Percentiles rank a stretch among this genome's conserved stretches.
Evolutionary conservation across 257 asterid genomes (phyloP).

Genomic region (Scutellaria barbata): DNA sequence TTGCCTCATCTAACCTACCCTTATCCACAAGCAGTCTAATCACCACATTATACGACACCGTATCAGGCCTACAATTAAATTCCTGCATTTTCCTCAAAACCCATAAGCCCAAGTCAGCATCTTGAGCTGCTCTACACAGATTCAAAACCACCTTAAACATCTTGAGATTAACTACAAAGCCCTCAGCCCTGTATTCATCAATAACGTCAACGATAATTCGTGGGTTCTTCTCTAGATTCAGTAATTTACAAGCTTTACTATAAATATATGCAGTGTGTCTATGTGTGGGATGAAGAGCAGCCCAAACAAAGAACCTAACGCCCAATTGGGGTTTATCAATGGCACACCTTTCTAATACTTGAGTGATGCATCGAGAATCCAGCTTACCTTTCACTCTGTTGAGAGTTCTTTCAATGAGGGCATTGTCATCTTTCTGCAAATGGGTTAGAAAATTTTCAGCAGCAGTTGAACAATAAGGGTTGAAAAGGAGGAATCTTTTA

Average conservation of each 20-base stretch:
- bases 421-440: conserved; percentile 45
- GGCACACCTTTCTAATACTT: conserved; percentile 61
- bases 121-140: conserved; percentile 77
- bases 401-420: conserved; percentile 59
- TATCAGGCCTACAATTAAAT: conserved; percentile 67
- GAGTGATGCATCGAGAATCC: conserved; percentile 56
- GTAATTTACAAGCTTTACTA: conserved; percentile 60
- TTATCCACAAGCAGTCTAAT: conserved; percentile 63
- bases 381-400: conserved; percentile 52
- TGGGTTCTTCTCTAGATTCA: conserved; percentile 56
- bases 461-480: conserved; percentile 50
- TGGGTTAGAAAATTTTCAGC: conserved; percentile 56
- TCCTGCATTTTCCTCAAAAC: conserved; percentile 84
- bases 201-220: conserved; percentile 50
- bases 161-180: conserved; percentile 50
- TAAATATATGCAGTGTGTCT: conserved; percentile 63
- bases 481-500: conserved; percentile 32
- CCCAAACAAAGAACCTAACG: conserved; percentile 87
- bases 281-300: conserved; percentile 71
- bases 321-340: conserved; percentile 66
- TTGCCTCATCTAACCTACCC: conserved; percentile 57
- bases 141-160: conserved; percentile 76
- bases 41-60: conserved; percentile 71
- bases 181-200: conserved; percentile 60
- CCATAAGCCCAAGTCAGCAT: conserved; percentile 68